Evolutionary conservation across 2,329 filamentous ascomycete species (phyloP), one percentile per base, ranked within the genome.

Genomic region (Pseudogymnoascus sp.): DNA sequence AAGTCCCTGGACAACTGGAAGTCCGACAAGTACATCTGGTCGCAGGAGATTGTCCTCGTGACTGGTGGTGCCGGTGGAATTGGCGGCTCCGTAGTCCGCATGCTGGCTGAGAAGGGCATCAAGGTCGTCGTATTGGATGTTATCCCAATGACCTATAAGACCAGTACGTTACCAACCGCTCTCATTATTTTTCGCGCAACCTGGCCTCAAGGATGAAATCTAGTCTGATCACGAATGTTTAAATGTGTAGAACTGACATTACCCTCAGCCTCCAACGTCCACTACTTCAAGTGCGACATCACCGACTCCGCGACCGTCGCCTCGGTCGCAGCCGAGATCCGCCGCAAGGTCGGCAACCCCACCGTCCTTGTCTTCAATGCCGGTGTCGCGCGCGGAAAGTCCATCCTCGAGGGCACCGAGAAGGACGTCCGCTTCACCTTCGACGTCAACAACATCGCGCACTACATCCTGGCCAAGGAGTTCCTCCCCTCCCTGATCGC

Each of bases 31-130:
- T 88, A 87, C 73, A 79, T 85, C 63, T 91, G 88, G 87, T 75
- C 78, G 21, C 80, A 79, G 60, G 88, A 92, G 75, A 79, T 92
- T 59, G 85, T 89, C 2, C 77, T 92, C 45, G 80, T 92, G 18
- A 92, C 89, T 0, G 89, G 90, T 6, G 89, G 89, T 6, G 85
- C 86, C 42, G 83, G 84, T 62, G 89, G 89, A 0, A 91, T 93
- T 69, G 89, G 89, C 12, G 83, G 81, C 18, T 75, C 81, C 37
- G 79, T 90, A 2, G 87, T 88, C 12, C 78, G 80, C 65, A 72
- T 87, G 60, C 77, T 94, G n/a, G 85, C 84, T 0, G 82, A 86
- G 71, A 77, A 75, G 64, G 83, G 82, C 1, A 78, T 89, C 67
- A 88, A 83, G 66, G 86, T 92, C 35, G 86, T 86, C 0, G 85